Conservation (phyloP, 2,329 filamentous ascomycete genomes). For the Pleurostoma richardsiae region DNA sequence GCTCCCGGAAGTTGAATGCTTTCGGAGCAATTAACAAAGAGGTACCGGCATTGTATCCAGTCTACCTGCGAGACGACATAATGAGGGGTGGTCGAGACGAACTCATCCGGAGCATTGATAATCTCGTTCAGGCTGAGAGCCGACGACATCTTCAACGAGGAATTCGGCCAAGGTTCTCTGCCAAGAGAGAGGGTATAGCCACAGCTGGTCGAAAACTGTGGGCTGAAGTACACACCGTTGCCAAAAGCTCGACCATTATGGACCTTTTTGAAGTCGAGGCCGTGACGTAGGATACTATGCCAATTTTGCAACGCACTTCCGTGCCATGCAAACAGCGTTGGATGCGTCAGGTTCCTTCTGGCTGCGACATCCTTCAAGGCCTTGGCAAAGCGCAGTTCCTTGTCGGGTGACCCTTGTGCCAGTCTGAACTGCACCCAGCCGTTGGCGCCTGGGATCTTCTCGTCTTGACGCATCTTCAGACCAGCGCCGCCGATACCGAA, state of each 20-base stretch:
- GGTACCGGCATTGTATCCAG: constrained; percentile 87
- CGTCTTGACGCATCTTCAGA: constrained; percentile 27
- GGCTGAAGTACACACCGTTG: constrained; percentile 77
- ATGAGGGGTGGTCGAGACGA: constrained; percentile 48
- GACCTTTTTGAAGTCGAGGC: constrained; percentile 64
- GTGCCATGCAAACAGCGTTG: constrained; percentile 83
- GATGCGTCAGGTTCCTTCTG: constrained; percentile 34
- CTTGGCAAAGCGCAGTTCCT: constrained; percentile 69
- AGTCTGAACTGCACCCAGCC: constrained; percentile 80
- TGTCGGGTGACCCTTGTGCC: constrained; percentile 82
- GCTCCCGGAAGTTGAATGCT: not conserved
- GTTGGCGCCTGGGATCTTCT: constrained; percentile 58
- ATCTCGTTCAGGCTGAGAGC: constrained; percentile 81
- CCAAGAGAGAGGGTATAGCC: constrained; percentile 6
- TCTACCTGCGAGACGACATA: constrained; percentile 71
- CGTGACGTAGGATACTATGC: constrained; percentile 84
- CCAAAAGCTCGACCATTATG: constrained; percentile 67
- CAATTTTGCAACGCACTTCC: constrained; percentile 74
- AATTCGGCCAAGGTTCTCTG: constrained; percentile 56
- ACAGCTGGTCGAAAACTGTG: constrained; percentile 49
- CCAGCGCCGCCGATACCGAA: no score
- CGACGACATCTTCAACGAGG: constrained; percentile 50
- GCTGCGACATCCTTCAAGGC: constrained; percentile 46
- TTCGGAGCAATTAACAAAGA: constrained; percentile 47
- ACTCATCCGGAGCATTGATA: constrained; percentile 66